Conservation (phyloP, 805 yeast genomes). For the Yarrowia keelungensis region DNA sequence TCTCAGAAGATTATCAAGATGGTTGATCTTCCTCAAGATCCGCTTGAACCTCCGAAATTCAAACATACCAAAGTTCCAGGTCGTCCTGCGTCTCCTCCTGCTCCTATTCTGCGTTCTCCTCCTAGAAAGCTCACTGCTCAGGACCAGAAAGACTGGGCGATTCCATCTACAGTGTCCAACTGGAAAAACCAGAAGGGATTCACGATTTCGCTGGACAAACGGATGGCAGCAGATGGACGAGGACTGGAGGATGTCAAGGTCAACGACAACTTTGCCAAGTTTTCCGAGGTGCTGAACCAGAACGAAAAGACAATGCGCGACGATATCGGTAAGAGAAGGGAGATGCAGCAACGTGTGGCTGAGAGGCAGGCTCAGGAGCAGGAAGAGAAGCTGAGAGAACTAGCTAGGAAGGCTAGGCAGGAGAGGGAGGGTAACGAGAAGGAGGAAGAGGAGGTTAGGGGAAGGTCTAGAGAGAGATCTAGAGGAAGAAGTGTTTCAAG, state of each 20-base stretch:
- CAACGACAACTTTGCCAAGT: slow-evolving; percentile 63
- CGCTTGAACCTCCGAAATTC: slow-evolving; percentile 82
- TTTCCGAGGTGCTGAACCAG: slow-evolving; percentile 73
- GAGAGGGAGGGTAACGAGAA: slow-evolving; percentile 46
- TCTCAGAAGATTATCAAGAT: slow-evolving; percentile 64
- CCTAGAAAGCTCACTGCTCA: slow-evolving; percentile 64
- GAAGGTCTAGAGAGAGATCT: neutral
- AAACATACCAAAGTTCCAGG: slow-evolving; percentile 75
- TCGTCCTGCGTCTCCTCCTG: slow-evolving; percentile 73
- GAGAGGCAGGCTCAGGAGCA: slow-evolving; percentile 58
- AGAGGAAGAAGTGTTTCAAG: neutral
- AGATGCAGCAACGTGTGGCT: slow-evolving; percentile 57
- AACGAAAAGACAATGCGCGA: slow-evolving; percentile 70
- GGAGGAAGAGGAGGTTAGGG: neutral
- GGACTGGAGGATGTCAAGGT: slow-evolving; percentile 52
- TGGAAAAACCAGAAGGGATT: slow-evolving; percentile 96
- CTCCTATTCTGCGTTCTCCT: slow-evolving; percentile 63
- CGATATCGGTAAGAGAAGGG: slow-evolving; percentile 60
- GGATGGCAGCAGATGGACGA: slow-evolving; percentile 64
- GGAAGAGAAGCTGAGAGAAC: slow-evolving; percentile 58
- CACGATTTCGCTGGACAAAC: slow-evolving; percentile 78
- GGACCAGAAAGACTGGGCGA: slow-evolving; percentile 81
- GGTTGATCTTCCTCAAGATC: slow-evolving; percentile 74
- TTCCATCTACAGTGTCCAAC: slow-evolving; percentile 90
- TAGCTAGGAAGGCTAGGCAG: slow-evolving; percentile 60